A percentile compares a stretch with the other conserved stretches of the same genome.
These are phyloP conservation scores for Lithospermum erythrorhizon DNA, from an alignment of 257 asterid species.

Conservation along the genomic window DNA sequence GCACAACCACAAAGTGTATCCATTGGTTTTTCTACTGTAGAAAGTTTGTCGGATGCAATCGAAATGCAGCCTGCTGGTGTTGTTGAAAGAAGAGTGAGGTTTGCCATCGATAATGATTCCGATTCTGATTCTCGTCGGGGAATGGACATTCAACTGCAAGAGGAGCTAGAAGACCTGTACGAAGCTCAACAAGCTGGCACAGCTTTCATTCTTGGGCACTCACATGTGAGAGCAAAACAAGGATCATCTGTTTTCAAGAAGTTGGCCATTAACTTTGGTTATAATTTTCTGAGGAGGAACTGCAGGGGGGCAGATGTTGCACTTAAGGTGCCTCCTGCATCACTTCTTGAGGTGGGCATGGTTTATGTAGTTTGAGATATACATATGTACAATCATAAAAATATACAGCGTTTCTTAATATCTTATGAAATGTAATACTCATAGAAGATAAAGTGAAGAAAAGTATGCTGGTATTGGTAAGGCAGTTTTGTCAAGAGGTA, in stretches of 20 bases:
- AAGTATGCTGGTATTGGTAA: too few relatives aligned
- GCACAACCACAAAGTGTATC: slow-evolving; percentile 66
- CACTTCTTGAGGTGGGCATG: slow-evolving; percentile 95
- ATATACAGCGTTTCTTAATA: too few relatives aligned
- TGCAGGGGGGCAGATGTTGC: slow-evolving; percentile 91
- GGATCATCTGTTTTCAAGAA: slow-evolving; percentile 75
- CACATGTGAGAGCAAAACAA: slow-evolving; percentile 76
- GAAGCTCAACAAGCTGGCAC: slow-evolving; percentile 76
- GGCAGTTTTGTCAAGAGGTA: too few relatives aligned
- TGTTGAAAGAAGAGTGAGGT: slow-evolving; percentile 43
- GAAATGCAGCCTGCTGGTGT: slow-evolving; percentile 30
- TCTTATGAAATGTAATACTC: too few relatives aligned
- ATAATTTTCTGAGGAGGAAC: slow-evolving; percentile 65
- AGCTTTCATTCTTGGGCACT: slow-evolving; percentile 80
- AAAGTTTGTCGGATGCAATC: slow-evolving; percentile 31
- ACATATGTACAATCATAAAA: too few relatives aligned
- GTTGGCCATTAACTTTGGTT: slow-evolving; percentile 68
- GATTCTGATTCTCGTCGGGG: slow-evolving; percentile 24
- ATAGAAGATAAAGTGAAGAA: too few relatives aligned
- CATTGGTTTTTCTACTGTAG: slow-evolving; percentile 35
- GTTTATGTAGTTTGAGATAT: slow-evolving; percentile 52
- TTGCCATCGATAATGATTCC: slow-evolving; percentile 29
- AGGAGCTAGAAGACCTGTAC: slow-evolving; percentile 62
- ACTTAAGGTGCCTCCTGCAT: slow-evolving; percentile 89
- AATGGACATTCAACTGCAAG: slow-evolving; percentile 32